A percentile compares a stretch with the other conserved stretches of the same genome.
phyloP scores from a whole-genome alignment of 257 asterid species.

The Dorcoceras hygrometricum region DNA sequence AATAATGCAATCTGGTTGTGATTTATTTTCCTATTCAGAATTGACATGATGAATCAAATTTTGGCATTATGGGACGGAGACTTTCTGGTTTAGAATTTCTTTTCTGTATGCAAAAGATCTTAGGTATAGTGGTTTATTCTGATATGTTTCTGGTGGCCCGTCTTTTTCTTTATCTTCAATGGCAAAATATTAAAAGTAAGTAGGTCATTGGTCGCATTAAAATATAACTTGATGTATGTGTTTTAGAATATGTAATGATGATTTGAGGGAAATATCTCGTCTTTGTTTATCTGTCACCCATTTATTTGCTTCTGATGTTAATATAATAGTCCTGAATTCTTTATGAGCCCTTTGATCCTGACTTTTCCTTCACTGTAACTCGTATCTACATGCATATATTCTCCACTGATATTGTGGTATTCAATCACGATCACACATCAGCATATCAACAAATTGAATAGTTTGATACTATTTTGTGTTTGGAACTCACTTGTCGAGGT shows the following conservation, averaged over 20 bases:
- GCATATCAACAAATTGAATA: too few species aligned
- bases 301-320: conserved; percentile 12
- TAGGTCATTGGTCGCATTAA: conserved; percentile 33
- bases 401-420: neutral
- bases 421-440: neutral
- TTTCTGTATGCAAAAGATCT: conserved; percentile 32
- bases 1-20: neutral
- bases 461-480: too few species aligned
- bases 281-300: conserved; percentile 13
- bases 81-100: neutral
- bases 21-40: neutral
- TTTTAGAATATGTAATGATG: conserved; percentile 30
- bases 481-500: too few species aligned
- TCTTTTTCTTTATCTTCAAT: conserved; percentile 44
- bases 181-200: conserved; percentile 30
- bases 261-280: conserved; percentile 21
- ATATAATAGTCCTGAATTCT: conserved; percentile 23
- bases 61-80: conserved; percentile 7
- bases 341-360: conserved; percentile 17
- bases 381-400: conserved; percentile 8
- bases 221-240: conserved; percentile 21
- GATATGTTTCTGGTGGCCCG: conserved; percentile 44
- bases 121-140: conserved; percentile 34
- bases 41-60: conserved; percentile 7
- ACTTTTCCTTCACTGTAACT: conserved; percentile 10